Evolutionary conservation across 441 rosid species (phyloP), one percentile per base, ranked within the genome.

Genomic region (Gossypium aridum): DNA sequence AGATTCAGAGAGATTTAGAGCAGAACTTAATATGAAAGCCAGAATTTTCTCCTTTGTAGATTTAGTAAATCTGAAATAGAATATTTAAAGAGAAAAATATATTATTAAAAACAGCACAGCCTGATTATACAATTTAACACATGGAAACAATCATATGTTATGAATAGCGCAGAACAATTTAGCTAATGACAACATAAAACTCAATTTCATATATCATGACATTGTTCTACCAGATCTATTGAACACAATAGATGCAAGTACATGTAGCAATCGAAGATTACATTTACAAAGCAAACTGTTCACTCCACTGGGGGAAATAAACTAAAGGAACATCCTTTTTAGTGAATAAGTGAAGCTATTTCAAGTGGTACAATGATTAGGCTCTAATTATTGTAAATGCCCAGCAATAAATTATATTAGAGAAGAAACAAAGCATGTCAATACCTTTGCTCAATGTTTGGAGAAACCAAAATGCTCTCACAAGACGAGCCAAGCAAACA

Each of bases 361-460:
- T 25, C 3, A 60, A 19, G 39, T 17, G 23, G 16, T 47, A 23
- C 16, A 62, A 25, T 26, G 57, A 26, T n/a, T 6, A 6, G 12
- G 43, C 31, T 57, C 22, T 7, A 63, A 73, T 45, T 28, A 61
- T 31, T 7, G 49, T 16, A n/a, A 2, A 34, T 7, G 22, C 25
- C 22, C 4, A 6, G 13, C 20, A 68, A 26, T 8, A 47, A 23
- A 28, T 49, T 16, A 73, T 13, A 63, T 13, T 16, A 31, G 10
- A 64, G 25, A 19, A 28, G 20, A 28, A 68, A 26, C 8, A 49
- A 7, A 75, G 8, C n/a, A 79, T 7, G 37, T 3, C 19, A 67
- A 66, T 87, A 97, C 99, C 97, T 88, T 34, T 84, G 87, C 80
- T 84, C 98, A 75, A 88, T 81, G 84, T 83, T 86, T 73, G 64